Evolutionary conservation across 2,329 filamentous ascomycete species (phyloP), one percentile per base, ranked within the genome.

Genomic region (Fusarium sp.): DNA sequence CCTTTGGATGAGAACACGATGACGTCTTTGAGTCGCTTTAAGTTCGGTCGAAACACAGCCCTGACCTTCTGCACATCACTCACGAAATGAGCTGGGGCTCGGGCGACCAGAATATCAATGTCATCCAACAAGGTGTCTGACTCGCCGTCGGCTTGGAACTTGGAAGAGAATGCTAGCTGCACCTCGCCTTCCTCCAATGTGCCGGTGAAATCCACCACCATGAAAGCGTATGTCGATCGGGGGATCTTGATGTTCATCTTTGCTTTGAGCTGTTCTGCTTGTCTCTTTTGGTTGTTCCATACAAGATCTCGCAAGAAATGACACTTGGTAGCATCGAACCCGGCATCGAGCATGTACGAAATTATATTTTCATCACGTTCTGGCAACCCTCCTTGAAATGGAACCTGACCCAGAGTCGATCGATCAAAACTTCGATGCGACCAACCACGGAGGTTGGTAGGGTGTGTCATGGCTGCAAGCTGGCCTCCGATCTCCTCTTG

Each of bases 1-100:
- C 92, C 92, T 63, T 85, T 87, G 0, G 83, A 83, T 0, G 92
- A 84, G 70, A 98, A 98, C 0, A 98, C 86, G 16, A 96, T 84
- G 2, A 97, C 90, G 72, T 98, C 91, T 65, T 91, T 91, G 0
- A 97, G 79, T 4, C 88, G 86, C 5, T 90, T 87, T 0, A 95
- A 80, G 44, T 89, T 84, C 0, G 85, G 83, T n/a, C 82, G 84
- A 64, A 85, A 88, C 0, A 90, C 87, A 0, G 84, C 86, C 40
- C 79, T 84, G 10, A 91, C 90, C 58, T 86, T 91, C 73, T 94
- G 92, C 0, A 95, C 88, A 66, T 96, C 92, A 29, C 89, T 92
- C 1, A 84, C 83, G 24, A 90, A 87, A 73, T 93, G 88, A 0
- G 91, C 89, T 0, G 92, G 92, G 2, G 89, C 88, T 22, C 92